These are phyloP conservation scores for Ophiocordyceps camponoti-floridani DNA, from an alignment of 2,329 filamentous ascomycete genomes.

Conservation along the genomic window DNA sequence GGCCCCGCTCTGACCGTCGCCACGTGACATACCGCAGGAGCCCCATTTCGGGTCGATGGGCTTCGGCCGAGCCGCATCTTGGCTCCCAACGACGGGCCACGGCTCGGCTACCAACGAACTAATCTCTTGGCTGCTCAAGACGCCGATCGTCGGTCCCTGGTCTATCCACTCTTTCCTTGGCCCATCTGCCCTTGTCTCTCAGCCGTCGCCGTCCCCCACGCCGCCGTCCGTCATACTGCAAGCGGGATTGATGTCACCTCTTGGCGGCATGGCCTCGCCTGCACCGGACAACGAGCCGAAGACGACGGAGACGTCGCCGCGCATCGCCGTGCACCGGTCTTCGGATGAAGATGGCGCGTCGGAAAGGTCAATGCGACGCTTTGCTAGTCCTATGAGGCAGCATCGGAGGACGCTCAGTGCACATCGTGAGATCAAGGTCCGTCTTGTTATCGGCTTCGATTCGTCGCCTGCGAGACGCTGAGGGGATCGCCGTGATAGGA, in stretches of 20 bases:
- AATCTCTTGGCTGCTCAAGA: not conserved
- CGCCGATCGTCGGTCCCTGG: no score
- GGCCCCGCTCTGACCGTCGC: not conserved
- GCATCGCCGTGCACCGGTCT: not conserved
- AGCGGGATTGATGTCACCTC: not conserved
- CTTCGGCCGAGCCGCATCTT: not conserved
- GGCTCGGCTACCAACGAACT: not conserved
- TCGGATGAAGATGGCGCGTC: not conserved
- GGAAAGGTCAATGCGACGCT: conserved; percentile 25
- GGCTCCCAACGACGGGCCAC: not conserved
- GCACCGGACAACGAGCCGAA: not conserved
- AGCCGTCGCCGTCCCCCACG: no score
- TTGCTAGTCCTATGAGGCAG: conserved; percentile 36
- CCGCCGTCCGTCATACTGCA: no score
- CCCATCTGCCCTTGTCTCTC: no score
- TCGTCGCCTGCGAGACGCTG: not conserved
- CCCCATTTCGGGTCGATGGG: not conserved
- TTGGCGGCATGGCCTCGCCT: not conserved
- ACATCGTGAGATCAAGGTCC: conserved; percentile 39
- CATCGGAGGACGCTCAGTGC: conserved; percentile 38
- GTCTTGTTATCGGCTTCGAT: not conserved
- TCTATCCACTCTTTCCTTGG: no score
- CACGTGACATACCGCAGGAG: not conserved
- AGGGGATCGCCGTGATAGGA: conserved; percentile 33
- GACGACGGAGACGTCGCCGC: not conserved